These are phyloP conservation scores for Amaranthus tricolor DNA, from an alignment of 179 eudicot species.

Conservation along the genomic window DNA sequence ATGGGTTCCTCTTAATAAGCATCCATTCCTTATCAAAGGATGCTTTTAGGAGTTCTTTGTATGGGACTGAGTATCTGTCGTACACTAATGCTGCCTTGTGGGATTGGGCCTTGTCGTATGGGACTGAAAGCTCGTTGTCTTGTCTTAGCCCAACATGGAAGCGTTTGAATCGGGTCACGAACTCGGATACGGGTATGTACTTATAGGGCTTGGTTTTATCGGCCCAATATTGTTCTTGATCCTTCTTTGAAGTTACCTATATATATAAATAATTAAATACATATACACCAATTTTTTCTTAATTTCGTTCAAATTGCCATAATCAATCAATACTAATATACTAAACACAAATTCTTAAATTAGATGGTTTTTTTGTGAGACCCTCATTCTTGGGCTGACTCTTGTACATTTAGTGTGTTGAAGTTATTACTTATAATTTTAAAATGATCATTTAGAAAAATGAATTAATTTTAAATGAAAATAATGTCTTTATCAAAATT, in stretches of 20 bases:
- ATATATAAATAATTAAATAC: background rate
- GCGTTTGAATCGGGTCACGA: constrained; percentile 53
- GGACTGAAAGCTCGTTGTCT: constrained; percentile 69
- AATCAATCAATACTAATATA: background rate
- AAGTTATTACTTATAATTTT: too few relatives aligned
- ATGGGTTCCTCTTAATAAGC: constrained; percentile 73
- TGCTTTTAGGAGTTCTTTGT: constrained; percentile 69
- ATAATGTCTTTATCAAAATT: too few relatives aligned
- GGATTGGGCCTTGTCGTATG: constrained; percentile 53
- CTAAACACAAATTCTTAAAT: background rate
- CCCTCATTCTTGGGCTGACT: too few relatives aligned
- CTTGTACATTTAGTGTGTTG: too few relatives aligned
- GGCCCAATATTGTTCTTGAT: constrained; percentile 92
- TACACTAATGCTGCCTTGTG: constrained; percentile 70
- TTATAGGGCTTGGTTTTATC: constrained; percentile 52
- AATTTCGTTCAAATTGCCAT: background rate
- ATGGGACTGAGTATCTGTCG: constrained; percentile 56
- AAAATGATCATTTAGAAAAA: too few relatives aligned
- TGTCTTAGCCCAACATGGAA: constrained; percentile 77
- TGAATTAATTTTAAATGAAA: too few relatives aligned
- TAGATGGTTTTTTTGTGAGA: background rate
- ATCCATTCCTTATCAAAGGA: constrained; percentile 82
- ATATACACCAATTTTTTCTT: background rate
- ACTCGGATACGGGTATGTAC: constrained; percentile 68
- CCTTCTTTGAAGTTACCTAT: constrained; percentile 89